phyloP scores from a whole-genome alignment of 2,329 filamentous ascomycete genomes.

The Curvularia spicifera region DNA sequence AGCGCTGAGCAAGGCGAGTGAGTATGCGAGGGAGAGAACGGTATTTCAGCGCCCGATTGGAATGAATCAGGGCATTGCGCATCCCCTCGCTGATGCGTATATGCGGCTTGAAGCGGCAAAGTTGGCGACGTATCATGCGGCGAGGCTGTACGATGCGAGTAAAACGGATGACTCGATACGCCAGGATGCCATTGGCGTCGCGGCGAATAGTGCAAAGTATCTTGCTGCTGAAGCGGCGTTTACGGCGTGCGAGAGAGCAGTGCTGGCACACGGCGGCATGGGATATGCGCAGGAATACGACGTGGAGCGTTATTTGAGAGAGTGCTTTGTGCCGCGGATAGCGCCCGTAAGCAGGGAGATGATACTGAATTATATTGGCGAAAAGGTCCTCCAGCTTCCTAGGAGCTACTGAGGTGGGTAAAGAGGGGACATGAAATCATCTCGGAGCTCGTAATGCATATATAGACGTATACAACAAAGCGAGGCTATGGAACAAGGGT shows the following conservation, averaged over 20 bases:
- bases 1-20: conserved; percentile 53
- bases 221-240: conserved; percentile 67
- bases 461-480: background rate
- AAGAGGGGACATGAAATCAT: background rate
- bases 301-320: conserved; percentile 65
- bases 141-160: conserved; percentile 62
- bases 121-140: conserved; percentile 66
- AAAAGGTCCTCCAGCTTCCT: conserved; percentile 71
- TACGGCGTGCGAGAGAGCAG: conserved; percentile 63
- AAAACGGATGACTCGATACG: conserved; percentile 23
- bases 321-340: conserved; percentile 65
- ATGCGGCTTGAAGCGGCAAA: conserved; percentile 69
- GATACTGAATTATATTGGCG: conserved; percentile 75
- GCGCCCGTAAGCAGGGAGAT: conserved; percentile 71
- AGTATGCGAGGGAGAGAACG: conserved; percentile 57
- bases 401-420: conserved; percentile 64
- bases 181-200: conserved; percentile 57
- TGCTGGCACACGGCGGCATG: conserved; percentile 67
- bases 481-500: background rate
- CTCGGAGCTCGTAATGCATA: background rate
- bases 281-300: conserved; percentile 69
- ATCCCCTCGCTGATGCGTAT: conserved; percentile 64
- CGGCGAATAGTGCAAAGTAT: conserved; percentile 64
- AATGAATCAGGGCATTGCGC: conserved; percentile 65
- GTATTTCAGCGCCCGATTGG: conserved; percentile 66